Conservation (phyloP, 2,329 filamentous ascomycete genomes). For the Ascomycota sp. region DNA sequence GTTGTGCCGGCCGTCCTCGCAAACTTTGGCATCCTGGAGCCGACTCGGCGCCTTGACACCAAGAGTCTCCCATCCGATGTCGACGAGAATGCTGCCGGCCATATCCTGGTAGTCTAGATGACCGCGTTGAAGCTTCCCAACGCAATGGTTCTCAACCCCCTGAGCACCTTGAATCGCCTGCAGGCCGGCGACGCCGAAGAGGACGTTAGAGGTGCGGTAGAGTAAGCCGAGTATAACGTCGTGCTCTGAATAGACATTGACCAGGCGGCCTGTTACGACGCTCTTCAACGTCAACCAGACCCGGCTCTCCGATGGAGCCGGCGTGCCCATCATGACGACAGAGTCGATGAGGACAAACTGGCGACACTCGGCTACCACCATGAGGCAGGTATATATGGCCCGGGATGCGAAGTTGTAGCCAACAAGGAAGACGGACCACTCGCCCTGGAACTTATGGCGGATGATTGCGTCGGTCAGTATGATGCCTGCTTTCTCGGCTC, state of each 20-base stretch:
- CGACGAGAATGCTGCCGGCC: slow-evolving; percentile 43
- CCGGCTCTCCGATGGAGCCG: slow-evolving; percentile 48
- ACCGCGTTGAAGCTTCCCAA: slow-evolving; percentile 42
- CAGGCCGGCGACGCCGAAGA: slow-evolving; percentile 69
- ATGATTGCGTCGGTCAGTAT: slow-evolving; percentile 66
- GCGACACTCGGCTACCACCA: slow-evolving; percentile 56
- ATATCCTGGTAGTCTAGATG: slow-evolving; percentile 53
- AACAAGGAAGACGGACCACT: slow-evolving; percentile 59
- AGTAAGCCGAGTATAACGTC: slow-evolving; percentile 81
- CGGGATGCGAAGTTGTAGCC: slow-evolving; percentile 70
- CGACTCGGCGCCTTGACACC: slow-evolving; percentile 12
- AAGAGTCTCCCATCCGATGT: slow-evolving; percentile 49
- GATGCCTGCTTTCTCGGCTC: slow-evolving; percentile 51
- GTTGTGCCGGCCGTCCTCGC: no score
- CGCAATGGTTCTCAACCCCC: slow-evolving; percentile 46
- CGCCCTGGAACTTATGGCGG: slow-evolving; percentile 57
- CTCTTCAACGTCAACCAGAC: slow-evolving; percentile 63
- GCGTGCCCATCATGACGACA: slow-evolving; percentile 66
- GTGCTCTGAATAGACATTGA: slow-evolving; percentile 76
- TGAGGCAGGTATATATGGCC: slow-evolving; percentile 68
- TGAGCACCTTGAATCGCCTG: slow-evolving; percentile 49
- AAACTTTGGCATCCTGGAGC: not conserved
- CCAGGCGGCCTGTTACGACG: slow-evolving; percentile 62
- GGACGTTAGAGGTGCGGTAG: slow-evolving; percentile 62
- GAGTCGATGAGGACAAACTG: slow-evolving; percentile 78